Evolutionary conservation across 257 asterid species (phyloP).

Genomic region (Perilla frutescens): DNA sequence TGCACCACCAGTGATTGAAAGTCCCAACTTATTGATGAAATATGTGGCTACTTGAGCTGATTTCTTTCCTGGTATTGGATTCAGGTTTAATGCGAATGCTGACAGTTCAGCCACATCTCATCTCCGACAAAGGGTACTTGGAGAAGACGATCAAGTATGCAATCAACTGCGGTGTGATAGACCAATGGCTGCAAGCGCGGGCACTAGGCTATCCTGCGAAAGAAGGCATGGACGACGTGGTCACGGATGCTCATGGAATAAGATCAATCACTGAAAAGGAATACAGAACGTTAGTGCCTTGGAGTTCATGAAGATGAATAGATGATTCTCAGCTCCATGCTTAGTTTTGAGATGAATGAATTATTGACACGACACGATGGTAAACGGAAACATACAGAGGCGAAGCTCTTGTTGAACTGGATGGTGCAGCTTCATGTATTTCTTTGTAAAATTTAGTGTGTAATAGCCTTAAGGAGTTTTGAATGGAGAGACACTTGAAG

Average conservation of each 20-base stretch:
- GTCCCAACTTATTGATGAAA: not conserved
- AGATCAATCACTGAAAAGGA: slow-evolving; percentile 80
- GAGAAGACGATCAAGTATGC: slow-evolving; percentile 75
- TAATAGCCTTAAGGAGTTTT: no score
- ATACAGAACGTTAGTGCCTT: slow-evolving; percentile 67
- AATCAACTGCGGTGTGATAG: slow-evolving; percentile 81
- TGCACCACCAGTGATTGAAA: not conserved
- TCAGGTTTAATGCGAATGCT: slow-evolving; percentile 83
- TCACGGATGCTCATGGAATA: slow-evolving; percentile 74
- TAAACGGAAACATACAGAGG: not conserved
- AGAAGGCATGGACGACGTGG: slow-evolving; percentile 83
- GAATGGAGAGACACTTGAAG: no score
- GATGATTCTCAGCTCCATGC: not conserved
- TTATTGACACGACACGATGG: not conserved
- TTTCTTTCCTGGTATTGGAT: slow-evolving; percentile 9
- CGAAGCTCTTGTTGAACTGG: no score
- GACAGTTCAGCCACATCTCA: slow-evolving; percentile 74
- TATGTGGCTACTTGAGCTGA: not conserved
- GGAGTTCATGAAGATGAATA: slow-evolving; percentile 40
- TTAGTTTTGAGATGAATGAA: not conserved
- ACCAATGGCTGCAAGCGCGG: slow-evolving; percentile 85
- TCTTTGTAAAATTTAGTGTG: no score
- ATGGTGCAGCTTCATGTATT: no score
- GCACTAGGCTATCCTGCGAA: slow-evolving; percentile 81
- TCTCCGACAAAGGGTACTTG: slow-evolving; percentile 69